Percentiles rank a stretch among this genome's conserved stretches.
Conservation (phyloP, 441 rosid species). For the Macaranga tanarius region DNA sequence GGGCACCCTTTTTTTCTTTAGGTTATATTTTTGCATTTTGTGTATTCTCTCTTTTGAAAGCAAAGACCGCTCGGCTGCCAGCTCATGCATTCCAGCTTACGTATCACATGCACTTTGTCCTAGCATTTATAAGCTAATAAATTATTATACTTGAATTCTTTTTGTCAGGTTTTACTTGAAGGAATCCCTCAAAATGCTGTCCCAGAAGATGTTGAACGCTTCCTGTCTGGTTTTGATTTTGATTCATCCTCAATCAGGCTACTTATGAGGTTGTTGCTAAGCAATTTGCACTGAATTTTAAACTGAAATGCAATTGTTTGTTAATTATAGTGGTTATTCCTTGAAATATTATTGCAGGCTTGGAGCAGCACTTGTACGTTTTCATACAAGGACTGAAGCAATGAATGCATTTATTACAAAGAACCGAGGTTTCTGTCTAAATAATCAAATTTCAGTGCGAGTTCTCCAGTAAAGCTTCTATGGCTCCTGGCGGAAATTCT, state of each 20-base stretch:
- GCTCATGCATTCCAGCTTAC: neutral
- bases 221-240: slow-evolving; percentile 66
- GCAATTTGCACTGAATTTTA: neutral
- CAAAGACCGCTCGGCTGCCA: neutral
- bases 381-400: slow-evolving; percentile 57
- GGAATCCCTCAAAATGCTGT: slow-evolving; percentile 56
- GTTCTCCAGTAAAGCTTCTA: slow-evolving; percentile 56
- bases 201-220: slow-evolving; percentile 67
- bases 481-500: neutral
- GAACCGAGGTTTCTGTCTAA: slow-evolving; percentile 66
- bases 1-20: neutral
- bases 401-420: slow-evolving; percentile 64
- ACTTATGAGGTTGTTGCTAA: slow-evolving; percentile 38
- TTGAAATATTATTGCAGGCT: slow-evolving; percentile 38
- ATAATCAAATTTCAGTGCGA: slow-evolving; percentile 55
- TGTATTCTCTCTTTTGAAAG: neutral
- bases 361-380: slow-evolving; percentile 50
- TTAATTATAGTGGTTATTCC: neutral
- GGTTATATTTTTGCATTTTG: neutral
- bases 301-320: slow-evolving; percentile 10
- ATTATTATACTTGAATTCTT: neutral
- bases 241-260: slow-evolving; percentile 49
- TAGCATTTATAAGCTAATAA: slow-evolving; percentile 11
- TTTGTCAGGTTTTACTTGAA: slow-evolving; percentile 54
- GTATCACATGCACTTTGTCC: neutral